These are phyloP conservation scores for Bidens hawaiensis DNA, from an alignment of 140 eudicot genomes.

Conservation along the genomic window DNA sequence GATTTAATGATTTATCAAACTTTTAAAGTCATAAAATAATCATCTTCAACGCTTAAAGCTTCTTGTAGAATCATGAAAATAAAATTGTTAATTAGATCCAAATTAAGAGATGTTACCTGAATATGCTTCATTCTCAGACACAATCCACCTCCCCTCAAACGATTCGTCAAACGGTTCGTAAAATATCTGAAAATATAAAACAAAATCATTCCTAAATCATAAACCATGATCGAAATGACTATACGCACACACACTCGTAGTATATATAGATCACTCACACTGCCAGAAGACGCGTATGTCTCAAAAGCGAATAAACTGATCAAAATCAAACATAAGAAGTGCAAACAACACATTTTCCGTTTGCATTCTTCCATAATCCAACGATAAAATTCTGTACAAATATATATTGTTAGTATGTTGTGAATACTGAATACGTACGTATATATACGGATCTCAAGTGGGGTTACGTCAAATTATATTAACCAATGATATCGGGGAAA, in stretches of 20 bases:
- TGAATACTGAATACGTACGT: constrained; percentile 8
- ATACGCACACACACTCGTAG: neutral
- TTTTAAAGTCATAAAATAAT: too few relatives aligned
- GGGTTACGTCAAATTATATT: constrained; percentile 30
- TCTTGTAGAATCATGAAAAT: too few relatives aligned
- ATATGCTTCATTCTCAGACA: constrained; percentile 67
- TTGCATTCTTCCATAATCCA: constrained; percentile 44
- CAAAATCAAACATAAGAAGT: constrained; percentile 34
- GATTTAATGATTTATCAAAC: too few relatives aligned
- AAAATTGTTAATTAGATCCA: neutral
- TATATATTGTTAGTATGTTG: neutral
- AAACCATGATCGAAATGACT: neutral
- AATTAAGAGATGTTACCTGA: constrained; percentile 40
- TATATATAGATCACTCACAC: constrained; percentile 16
- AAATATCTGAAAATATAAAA: constrained; percentile 34
- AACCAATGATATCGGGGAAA: constrained; percentile 38
- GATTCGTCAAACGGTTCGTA: constrained; percentile 74
- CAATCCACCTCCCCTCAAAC: constrained; percentile 76
- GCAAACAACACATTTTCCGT: constrained; percentile 34
- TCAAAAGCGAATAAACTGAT: constrained; percentile 39
- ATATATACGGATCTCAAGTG: constrained; percentile 29
- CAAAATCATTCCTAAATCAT: neutral
- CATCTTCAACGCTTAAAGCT: too few relatives aligned
- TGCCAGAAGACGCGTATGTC: constrained; percentile 37
- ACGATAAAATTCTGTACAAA: constrained; percentile 9